Conservation (phyloP, 2,329 filamentous ascomycete species). For the Graphilbum sp. region DNA sequence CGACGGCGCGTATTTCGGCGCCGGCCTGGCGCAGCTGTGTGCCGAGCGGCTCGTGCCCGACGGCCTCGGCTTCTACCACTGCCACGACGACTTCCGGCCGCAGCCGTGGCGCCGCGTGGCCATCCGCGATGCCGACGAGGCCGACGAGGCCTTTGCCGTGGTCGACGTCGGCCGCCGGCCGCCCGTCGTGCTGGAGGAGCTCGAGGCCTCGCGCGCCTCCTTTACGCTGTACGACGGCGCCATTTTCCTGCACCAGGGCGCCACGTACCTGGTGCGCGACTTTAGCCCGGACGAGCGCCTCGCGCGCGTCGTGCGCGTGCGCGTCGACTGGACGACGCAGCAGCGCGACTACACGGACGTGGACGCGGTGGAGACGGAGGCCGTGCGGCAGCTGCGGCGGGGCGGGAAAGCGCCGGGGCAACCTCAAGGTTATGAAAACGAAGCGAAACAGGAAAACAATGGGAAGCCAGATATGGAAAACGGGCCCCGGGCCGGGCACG, state of each 20-base stretch:
- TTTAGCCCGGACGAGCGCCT: constrained; percentile 67
- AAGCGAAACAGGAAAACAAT: too few relatives aligned
- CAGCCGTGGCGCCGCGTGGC: constrained; percentile 68
- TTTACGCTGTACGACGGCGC: constrained; percentile 95
- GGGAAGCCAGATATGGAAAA: too few relatives aligned
- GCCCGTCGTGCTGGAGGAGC: constrained; percentile 79
- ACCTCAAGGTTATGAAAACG: too few relatives aligned
- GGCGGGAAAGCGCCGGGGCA: too few relatives aligned
- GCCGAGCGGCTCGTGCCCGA: constrained; percentile 59
- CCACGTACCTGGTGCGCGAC: constrained; percentile 79
- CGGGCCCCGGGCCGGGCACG: too few relatives aligned
- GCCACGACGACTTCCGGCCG: constrained; percentile 74
- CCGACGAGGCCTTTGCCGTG: constrained; percentile 86
- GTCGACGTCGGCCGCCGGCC: constrained; percentile 70
- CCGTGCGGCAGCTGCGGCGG: constrained; percentile 49
- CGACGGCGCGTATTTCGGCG: constrained; percentile 66
- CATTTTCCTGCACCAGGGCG: constrained; percentile 94
- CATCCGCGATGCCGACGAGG: constrained; percentile 74
- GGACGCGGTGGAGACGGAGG: constrained; percentile 83
- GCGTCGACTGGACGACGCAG: constrained; percentile 87
- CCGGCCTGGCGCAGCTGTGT: constrained; percentile 54
- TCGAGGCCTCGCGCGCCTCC: constrained; percentile 89
- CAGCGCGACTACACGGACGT: constrained; percentile 91
- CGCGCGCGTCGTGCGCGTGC: constrained; percentile 75
- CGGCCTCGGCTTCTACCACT: constrained; percentile 71